phyloP scores from a whole-genome alignment of 2,329 filamentous ascomycete genomes.

The Diplodia intermedia region DNA sequence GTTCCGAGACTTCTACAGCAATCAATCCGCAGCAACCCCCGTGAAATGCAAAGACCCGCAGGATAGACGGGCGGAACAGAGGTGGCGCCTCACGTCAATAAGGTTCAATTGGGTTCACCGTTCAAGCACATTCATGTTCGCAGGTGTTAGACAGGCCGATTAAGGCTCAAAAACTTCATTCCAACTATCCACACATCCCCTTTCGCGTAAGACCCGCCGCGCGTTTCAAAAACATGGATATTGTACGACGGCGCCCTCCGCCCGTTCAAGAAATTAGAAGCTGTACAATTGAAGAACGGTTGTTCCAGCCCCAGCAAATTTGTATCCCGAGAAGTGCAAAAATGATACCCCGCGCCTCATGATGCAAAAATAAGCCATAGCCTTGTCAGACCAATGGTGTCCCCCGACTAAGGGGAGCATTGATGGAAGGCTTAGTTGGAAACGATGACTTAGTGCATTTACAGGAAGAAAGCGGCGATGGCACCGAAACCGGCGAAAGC shows the following conservation, averaged over 20 bases:
- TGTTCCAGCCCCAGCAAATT: conserved; percentile 26
- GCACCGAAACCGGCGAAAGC: conserved; percentile 51
- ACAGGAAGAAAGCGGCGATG: conserved; percentile 53
- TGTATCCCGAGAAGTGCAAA: conserved; percentile 29
- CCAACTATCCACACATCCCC: conserved; percentile 30
- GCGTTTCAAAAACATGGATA: conserved; percentile 24
- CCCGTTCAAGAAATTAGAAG: conserved; percentile 27
- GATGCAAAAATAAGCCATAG: conserved; percentile 30
- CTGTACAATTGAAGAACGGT: conserved; percentile 24
- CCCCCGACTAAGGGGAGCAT: conserved; percentile 19
- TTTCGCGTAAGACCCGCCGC: conserved; percentile 26
- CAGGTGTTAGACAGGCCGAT: conserved; percentile 14
- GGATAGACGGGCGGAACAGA: not conserved
- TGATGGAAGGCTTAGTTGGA: conserved; percentile 22
- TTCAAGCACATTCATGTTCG: not conserved
- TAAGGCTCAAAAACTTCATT: conserved; percentile 29
- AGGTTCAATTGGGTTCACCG: not conserved
- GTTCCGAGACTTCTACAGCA: not conserved
- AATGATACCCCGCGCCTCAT: conserved; percentile 29
- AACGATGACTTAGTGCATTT: conserved; percentile 45
- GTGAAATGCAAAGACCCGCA: not conserved
- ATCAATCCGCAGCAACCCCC: not conserved
- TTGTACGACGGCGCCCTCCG: conserved; percentile 22
- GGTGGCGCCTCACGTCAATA: not conserved
- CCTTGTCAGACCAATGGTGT: conserved; percentile 24